Percentiles rank a stretch among this genome's conserved stretches.
Conservation (phyloP, 2,329 filamentous ascomycete species). For the Epichloe bromicola region DNA sequence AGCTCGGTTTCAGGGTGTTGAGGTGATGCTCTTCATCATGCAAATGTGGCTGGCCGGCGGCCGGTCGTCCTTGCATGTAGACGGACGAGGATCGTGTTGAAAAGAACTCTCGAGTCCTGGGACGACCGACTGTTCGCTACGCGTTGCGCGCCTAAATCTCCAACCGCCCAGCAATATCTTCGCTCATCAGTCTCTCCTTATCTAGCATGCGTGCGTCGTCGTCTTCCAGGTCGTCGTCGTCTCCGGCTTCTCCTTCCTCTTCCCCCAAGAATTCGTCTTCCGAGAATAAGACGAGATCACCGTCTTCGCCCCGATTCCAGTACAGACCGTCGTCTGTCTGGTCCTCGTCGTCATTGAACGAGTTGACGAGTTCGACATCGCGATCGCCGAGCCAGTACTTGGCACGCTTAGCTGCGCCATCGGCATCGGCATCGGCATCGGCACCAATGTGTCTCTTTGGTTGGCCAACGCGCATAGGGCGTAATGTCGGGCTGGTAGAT, state of each 20-base stretch:
- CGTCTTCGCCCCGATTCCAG: constrained; percentile 47
- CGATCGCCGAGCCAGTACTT: constrained; percentile 76
- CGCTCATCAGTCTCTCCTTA: constrained; percentile 44
- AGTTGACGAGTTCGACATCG: constrained; percentile 33
- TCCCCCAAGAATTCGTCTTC: constrained; percentile 40
- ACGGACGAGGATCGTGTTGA: background rate
- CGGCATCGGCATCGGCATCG: constrained; percentile 25
- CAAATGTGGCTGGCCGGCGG: too few relatives aligned
- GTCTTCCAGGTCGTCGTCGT: constrained; percentile 32
- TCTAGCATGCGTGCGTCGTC: constrained; percentile 27
- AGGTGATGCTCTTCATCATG: too few relatives aligned
- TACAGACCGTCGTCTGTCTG: constrained; percentile 36
- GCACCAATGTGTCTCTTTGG: constrained; percentile 16
- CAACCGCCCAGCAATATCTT: constrained; percentile 50
- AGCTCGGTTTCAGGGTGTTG: background rate
- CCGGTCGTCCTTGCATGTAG: background rate
- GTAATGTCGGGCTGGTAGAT: constrained; percentile 41
- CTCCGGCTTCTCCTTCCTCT: constrained; percentile 12
- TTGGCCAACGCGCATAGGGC: constrained; percentile 19
- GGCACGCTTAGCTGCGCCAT: constrained; percentile 52
- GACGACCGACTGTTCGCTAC: background rate
- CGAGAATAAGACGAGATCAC: constrained; percentile 40
- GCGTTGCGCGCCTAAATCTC: constrained; percentile 34
- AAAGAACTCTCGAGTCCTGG: background rate
- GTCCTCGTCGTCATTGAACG: constrained; percentile 34